Conservation (phyloP, 306 rosid genomes). For the Sesbania bispinosa region DNA sequence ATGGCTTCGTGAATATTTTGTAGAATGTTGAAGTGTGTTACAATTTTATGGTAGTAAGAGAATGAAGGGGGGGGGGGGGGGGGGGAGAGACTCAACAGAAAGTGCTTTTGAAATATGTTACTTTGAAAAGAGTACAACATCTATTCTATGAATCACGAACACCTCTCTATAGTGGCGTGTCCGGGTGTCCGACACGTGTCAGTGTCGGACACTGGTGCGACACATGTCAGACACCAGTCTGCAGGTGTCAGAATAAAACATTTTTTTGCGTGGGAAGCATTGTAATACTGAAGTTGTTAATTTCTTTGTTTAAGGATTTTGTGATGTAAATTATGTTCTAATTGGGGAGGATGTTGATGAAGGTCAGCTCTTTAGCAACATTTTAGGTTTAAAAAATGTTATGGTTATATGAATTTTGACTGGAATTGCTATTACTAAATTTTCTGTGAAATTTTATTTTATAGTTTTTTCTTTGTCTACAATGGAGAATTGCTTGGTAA, state of each 20-base stretch:
- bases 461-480: not conserved
- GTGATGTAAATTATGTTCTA: slow-evolving; percentile 1
- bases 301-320: not conserved
- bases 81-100: too few relatives aligned
- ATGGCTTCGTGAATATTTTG: not conserved
- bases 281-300: not conserved
- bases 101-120: too few relatives aligned
- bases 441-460: not conserved
- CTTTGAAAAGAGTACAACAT: too few relatives aligned
- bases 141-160: too few relatives aligned
- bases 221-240: too few relatives aligned
- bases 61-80: too few relatives aligned
- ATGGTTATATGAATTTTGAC: not conserved
- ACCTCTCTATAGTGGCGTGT: too few relatives aligned
- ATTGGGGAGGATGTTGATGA: not conserved
- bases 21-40: not conserved
- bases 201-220: too few relatives aligned
- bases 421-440: not conserved
- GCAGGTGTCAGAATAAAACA: too few relatives aligned
- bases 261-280: too few relatives aligned
- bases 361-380: not conserved
- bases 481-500: not conserved
- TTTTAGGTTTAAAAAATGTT: not conserved
- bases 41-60: too few relatives aligned
- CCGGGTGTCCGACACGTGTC: too few relatives aligned